phyloP scores from a whole-genome alignment of 169 alveolate species.

The Sarcocystis neurona region DNA sequence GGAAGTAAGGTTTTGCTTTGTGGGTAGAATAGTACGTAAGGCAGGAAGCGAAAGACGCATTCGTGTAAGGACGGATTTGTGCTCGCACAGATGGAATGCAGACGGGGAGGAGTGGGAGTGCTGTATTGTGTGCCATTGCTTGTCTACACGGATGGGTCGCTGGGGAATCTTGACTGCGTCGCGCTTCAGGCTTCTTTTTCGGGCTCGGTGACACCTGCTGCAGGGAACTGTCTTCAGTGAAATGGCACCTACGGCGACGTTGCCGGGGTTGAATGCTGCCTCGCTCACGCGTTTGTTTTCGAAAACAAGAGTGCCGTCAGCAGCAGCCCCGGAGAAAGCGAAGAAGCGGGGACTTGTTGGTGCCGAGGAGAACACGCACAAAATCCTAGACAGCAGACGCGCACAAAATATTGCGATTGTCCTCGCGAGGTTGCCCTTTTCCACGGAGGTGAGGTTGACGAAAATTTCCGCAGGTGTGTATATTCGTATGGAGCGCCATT shows the following conservation, averaged over 20 bases:
- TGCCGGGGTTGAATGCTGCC: neutral
- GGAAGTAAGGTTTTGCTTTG: too few relatives aligned
- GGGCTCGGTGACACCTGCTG: too few relatives aligned
- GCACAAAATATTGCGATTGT: slow-evolving; percentile 73
- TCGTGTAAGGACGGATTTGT: too few relatives aligned
- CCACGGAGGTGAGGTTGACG: slow-evolving; percentile 46
- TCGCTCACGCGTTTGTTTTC: slow-evolving; percentile 38
- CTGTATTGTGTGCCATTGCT: too few relatives aligned
- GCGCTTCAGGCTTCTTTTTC: too few relatives aligned
- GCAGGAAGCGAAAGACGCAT: too few relatives aligned
- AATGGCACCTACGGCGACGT: slow-evolving; percentile 37
- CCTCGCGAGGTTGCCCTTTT: slow-evolving; percentile 66
- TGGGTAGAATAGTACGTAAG: too few relatives aligned
- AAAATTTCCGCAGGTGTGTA: neutral
- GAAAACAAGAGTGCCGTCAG: slow-evolving; percentile 25
- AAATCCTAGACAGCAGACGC: slow-evolving; percentile 59
- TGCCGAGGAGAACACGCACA: slow-evolving; percentile 30
- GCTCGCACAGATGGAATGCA: too few relatives aligned
- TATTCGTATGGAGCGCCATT: neutral
- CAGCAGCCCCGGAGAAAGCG: slow-evolving; percentile 1
- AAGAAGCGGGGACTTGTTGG: slow-evolving; percentile 1
- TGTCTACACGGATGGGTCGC: too few relatives aligned
- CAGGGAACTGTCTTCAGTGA: slow-evolving; percentile 71
- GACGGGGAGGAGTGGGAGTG: too few relatives aligned
- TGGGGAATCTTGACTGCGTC: too few relatives aligned